phyloP scores from a whole-genome alignment of 495 filamentous ascomycete genomes.

The Sabuloglossum arenarium region DNA sequence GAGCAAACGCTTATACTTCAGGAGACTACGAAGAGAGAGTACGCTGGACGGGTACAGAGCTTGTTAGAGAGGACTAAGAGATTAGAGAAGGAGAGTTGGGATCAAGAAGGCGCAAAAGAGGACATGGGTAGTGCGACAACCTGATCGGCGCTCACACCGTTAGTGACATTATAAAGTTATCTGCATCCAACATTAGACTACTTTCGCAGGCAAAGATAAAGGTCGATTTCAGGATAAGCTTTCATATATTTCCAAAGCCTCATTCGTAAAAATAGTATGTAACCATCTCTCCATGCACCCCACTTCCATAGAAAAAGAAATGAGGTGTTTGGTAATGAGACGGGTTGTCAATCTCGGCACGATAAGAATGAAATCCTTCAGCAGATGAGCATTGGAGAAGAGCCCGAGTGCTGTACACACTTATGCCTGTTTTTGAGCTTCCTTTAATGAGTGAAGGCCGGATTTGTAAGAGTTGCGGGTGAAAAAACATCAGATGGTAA shows the following conservation, averaged over 20 bases:
- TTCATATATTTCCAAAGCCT: not conserved
- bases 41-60: conserved; percentile 26
- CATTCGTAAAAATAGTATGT: conserved; percentile 41
- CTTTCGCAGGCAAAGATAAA: not conserved
- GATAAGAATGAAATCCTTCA: conserved; percentile 83
- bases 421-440: conserved; percentile 48
- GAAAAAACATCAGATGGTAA: not conserved
- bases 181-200: not conserved
- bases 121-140: conserved; percentile 34
- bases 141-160: not conserved
- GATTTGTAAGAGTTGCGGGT: conserved; percentile 4
- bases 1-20: conserved; percentile 43
- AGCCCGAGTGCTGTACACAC: conserved; percentile 96
- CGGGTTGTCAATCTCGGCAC: conserved; percentile 70
- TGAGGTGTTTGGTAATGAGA: conserved; percentile 87
- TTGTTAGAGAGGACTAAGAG: conserved; percentile 32
- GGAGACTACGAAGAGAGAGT: conserved; percentile 30
- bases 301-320: conserved; percentile 29
- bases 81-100: conserved; percentile 58
- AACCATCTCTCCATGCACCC: conserved; percentile 78
- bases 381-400: conserved; percentile 50
- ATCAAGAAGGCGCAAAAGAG: conserved; percentile 46
- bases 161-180: not conserved
- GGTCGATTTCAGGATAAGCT: not conserved
- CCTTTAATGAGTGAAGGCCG: conserved; percentile 3